Base-by-base conservation (phyloP, 345 rosid genomes). In the Limnanthes douglasii region DNA sequence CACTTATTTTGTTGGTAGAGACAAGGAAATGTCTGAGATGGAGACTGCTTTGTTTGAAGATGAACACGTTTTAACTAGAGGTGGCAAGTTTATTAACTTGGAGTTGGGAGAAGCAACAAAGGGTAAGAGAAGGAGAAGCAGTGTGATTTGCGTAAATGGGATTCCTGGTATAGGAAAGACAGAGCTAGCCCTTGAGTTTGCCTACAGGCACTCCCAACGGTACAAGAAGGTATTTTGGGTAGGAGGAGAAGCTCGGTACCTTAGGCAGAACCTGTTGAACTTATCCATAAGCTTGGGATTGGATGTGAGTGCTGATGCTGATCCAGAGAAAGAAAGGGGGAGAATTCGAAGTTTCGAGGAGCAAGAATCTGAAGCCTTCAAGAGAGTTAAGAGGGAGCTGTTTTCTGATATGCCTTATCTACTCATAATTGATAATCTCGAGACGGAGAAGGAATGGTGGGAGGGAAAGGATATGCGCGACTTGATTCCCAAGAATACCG, bases 371-470 rank as follows among this genome's bases (percentile, higher is more conserved):
- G 95, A 86, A 40, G 95, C 95, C 41, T 78, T 86, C 48, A 76
- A 86, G 59, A 64, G 93, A 39, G 76, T 86, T 21, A 82, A 78
- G 50, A 60, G 78, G 14, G 93, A 82, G 64, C 49, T 86, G 5
- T 86, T 75, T 28, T 55, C 85, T 6, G 97, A 83, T 61, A 70
- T 73, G 79, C 95, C 95, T 28, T 82, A 82, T 34, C 58, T 78
- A 12, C 57, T 82, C 53, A 73, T 88, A 59, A 75, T 88, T 13
- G 97, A 88, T 65, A 78, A 82, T 53, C 93, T 82, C 18, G 97
- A 88, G 71, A 73, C 60, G 8, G 97, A 88, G 42, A 72, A 57
- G 15, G 93, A 86, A 40, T 82, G 93, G 97, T 78, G 97, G 93
- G 95, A 88, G 61, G 97, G 93, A 34, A 82, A 82, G 46, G 78